Evolutionary conservation across 1,139 yeast species (phyloP), one percentile per base, ranked within the genome.

Genomic region (Suhomyces terraborum): DNA sequence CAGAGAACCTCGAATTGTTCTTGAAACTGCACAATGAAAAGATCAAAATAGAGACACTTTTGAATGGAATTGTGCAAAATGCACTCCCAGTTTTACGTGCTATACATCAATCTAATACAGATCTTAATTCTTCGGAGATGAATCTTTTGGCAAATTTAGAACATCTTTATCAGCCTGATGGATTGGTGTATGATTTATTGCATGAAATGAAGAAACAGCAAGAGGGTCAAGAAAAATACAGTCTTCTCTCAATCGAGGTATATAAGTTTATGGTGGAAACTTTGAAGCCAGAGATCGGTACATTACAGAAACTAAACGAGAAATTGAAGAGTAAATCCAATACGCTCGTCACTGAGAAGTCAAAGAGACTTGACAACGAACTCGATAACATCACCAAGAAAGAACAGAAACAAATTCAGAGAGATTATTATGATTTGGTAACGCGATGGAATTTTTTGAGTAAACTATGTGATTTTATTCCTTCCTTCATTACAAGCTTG

Each of bases 1-100:
- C 53, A 6, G 53, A 53, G 14, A 56, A 59, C 32, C 45, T 63
- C 32, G 58, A 53, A 40, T 35, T 30, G 18, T 60, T 56, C 42
- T 48, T 63, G 20, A 35, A 39, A 17, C 31, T 45, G 7, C 68
- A 62, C 26, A 58, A 53, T 41, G 43, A 51, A 4, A 47, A 39
- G 16, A 48, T 66, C 37, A 67, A 66, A 43, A 58, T 65, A 3
- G 52, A 55, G 8, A 38, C 51, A 4, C 47, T 69, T 27, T 48
- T 66, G 33, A 58, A 54, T 32, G 52, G 51, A 9, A 61, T 58
- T 37, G 47, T 68, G 22, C 61, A 62, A 31, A 49, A 53, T 32
- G 54, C 63, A 2, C 46, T 58, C 4, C 73, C 74, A 2, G 59
- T 65, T 16, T 53, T 68, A 27, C 53, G 67, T 38, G 54, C 72